These are phyloP conservation scores for Leccinum ochraceum DNA, from an alignment of 768 basidiomycete species.

Conservation along the genomic window DNA sequence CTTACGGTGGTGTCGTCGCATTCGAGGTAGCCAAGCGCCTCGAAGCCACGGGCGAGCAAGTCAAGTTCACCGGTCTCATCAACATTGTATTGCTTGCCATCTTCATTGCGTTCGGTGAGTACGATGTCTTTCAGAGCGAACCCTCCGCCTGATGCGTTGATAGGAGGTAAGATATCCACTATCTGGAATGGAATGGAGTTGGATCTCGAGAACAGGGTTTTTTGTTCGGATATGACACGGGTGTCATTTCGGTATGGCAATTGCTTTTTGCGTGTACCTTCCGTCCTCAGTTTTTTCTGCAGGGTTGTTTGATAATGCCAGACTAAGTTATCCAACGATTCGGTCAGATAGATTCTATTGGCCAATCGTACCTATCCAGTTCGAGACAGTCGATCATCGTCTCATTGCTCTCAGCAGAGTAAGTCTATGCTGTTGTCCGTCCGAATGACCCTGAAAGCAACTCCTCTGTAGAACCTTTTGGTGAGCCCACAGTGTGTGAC, in stretches of 20 bases:
- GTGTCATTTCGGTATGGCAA: slow-evolving; percentile 64
- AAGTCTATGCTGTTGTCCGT: not conserved
- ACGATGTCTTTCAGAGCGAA: not conserved
- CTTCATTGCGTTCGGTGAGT: slow-evolving; percentile 73
- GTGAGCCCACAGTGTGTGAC: slow-evolving; percentile 32
- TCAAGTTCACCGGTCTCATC: too few relatives aligned
- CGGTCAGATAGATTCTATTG: slow-evolving; percentile 51
- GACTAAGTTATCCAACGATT: slow-evolving; percentile 68
- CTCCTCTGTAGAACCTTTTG: slow-evolving; percentile 45
- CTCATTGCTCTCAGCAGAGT: slow-evolving; percentile 78
- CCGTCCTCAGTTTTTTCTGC: slow-evolving; percentile 1
- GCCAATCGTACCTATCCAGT: slow-evolving; percentile 52
- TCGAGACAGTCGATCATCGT: slow-evolving; percentile 77
- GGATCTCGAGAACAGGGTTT: slow-evolving; percentile 40
- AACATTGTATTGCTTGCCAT: slow-evolving; percentile 53
- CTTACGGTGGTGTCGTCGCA: too few relatives aligned
- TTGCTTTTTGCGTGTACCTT: slow-evolving; percentile 1
- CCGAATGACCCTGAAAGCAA: not conserved
- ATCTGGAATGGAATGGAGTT: not conserved
- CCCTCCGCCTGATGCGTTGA: not conserved
- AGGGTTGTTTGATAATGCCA: slow-evolving; percentile 81
- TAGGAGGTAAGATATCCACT: slow-evolving; percentile 23
- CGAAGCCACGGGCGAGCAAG: too few relatives aligned
- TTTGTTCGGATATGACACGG: slow-evolving; percentile 75
- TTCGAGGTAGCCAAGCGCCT: too few relatives aligned